Evolutionary conservation across 202 grass and related monocot species (phyloP).

Genomic region (Schoenoplectus tabernaemontani): DNA sequence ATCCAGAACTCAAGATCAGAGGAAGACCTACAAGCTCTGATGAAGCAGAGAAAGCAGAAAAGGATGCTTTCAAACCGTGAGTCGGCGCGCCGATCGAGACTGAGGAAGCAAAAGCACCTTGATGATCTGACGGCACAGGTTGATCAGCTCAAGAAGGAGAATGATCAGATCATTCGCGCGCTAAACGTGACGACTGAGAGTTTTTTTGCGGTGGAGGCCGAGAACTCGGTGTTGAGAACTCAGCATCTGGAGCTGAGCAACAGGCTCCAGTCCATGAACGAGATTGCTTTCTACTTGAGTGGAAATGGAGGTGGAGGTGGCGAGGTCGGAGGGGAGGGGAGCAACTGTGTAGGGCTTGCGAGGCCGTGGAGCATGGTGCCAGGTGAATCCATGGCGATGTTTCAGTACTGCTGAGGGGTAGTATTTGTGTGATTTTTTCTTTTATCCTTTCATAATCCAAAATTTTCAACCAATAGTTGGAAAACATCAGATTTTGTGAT

Average conservation of each 20-base stretch:
- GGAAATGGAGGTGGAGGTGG: constrained; percentile 1
- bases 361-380: constrained; percentile 20
- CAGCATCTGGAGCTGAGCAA: constrained; percentile 52
- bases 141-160: constrained; percentile 59
- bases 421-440: neutral
- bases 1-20: constrained; percentile 30
- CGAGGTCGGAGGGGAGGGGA: neutral
- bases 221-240: constrained; percentile 80
- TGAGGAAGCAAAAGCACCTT: constrained; percentile 85
- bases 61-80: constrained; percentile 87
- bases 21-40: constrained; percentile 53
- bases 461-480: neutral
- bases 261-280: constrained; percentile 51
- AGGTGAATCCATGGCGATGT: constrained; percentile 24
- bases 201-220: constrained; percentile 47
- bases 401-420: constrained; percentile 16
- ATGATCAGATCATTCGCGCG: constrained; percentile 53
- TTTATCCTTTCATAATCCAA: neutral
- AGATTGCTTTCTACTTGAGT: constrained; percentile 54
- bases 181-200: constrained; percentile 53
- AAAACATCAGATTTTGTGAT: neutral
- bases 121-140: constrained; percentile 66
- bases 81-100: constrained; percentile 70
- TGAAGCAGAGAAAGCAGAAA: constrained; percentile 67
- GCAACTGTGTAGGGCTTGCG: constrained; percentile 4